Evolutionary conservation across 1,284 basidiomycete genomes (phyloP).

Genomic region (Puccinia polysora): DNA sequence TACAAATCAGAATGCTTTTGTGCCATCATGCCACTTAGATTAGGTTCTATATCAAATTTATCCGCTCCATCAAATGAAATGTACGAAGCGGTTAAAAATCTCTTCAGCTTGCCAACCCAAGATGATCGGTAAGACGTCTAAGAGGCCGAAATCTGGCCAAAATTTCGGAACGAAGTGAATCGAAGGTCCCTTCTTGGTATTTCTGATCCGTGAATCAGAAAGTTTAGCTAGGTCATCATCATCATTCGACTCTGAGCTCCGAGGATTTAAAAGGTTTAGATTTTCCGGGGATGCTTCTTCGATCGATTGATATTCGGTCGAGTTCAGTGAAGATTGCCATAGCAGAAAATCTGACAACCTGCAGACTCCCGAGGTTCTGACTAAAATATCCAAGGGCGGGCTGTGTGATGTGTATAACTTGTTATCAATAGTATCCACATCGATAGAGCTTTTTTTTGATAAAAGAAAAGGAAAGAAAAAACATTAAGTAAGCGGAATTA

Average conservation of each 20-base stretch:
- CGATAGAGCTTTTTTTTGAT: constrained; percentile 57
- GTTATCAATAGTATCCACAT: constrained; percentile 63
- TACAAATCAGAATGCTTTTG: no score
- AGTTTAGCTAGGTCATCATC: neutral
- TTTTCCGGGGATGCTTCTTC: constrained; percentile 9
- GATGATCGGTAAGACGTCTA: constrained; percentile 77
- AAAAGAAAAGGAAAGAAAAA: constrained; percentile 44
- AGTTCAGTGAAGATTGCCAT: constrained; percentile 68
- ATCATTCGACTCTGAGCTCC: neutral
- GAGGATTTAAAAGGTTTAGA: constrained; percentile 15
- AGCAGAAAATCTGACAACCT: constrained; percentile 86
- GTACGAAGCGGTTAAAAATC: constrained; percentile 13
- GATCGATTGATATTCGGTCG: neutral
- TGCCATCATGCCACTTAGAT: no score
- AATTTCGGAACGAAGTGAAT: constrained; percentile 85
- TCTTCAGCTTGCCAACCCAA: constrained; percentile 66
- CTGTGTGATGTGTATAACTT: constrained; percentile 63
- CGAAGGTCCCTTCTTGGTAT: constrained; percentile 76
- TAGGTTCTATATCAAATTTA: no score
- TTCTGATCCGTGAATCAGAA: constrained; percentile 43
- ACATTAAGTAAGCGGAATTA: constrained; percentile 42
- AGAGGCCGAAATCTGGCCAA: constrained; percentile 91
- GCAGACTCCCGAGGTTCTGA: constrained; percentile 86
- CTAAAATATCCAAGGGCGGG: constrained; percentile 80
- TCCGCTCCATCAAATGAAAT: no score